Evolutionary conservation across 1,284 basidiomycete genomes (phyloP).

Genomic region (Thecaphora frezii): DNA sequence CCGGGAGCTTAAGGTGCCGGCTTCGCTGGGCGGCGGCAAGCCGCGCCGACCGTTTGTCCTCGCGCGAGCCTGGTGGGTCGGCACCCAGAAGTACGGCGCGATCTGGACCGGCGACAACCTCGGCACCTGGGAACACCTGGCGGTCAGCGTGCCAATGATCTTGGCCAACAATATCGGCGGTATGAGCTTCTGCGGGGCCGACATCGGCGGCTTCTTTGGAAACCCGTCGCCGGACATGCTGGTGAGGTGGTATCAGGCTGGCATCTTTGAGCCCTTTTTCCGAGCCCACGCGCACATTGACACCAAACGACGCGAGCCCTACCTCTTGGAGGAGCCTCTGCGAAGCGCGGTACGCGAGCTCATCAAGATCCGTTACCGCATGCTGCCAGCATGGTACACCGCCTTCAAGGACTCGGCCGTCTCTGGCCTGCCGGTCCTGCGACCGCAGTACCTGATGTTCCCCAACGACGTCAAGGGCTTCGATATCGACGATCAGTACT

Average conservation of each 20-base stretch:
- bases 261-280: slow-evolving; percentile 95
- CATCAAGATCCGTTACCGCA: slow-evolving; percentile 79
- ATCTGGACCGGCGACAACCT: slow-evolving; percentile 99
- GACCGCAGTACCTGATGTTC: slow-evolving; percentile 88
- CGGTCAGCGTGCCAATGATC: slow-evolving; percentile 89
- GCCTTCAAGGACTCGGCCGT: slow-evolving; percentile 68
- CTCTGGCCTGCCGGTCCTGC: slow-evolving; percentile 51
- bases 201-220: slow-evolving; percentile 97
- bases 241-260: slow-evolving; percentile 94
- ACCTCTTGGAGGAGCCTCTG: slow-evolving; percentile 84
- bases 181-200: slow-evolving; percentile 88
- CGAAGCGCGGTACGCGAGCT: slow-evolving; percentile 77
- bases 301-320: slow-evolving; percentile 95
- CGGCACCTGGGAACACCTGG: slow-evolving; percentile 96
- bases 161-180: slow-evolving; percentile 88
- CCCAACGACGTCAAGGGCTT: slow-evolving; percentile 83
- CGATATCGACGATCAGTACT: slow-evolving; percentile 90
- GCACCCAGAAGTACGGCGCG: slow-evolving; percentile 91
- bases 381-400: slow-evolving; percentile 94
- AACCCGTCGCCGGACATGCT: slow-evolving; percentile 93
- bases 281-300: slow-evolving; percentile 97
- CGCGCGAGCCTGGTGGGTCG: slow-evolving; percentile 90
- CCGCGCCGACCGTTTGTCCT: slow-evolving; percentile 77
- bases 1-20: slow-evolving; percentile 68
- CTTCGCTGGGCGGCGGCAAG: slow-evolving; percentile 64